Percentiles rank a stretch among this genome's conserved stretches.
Evolutionary conservation across 306 rosid species (phyloP).

Genomic region (Cyclanthera cordifolia): DNA sequence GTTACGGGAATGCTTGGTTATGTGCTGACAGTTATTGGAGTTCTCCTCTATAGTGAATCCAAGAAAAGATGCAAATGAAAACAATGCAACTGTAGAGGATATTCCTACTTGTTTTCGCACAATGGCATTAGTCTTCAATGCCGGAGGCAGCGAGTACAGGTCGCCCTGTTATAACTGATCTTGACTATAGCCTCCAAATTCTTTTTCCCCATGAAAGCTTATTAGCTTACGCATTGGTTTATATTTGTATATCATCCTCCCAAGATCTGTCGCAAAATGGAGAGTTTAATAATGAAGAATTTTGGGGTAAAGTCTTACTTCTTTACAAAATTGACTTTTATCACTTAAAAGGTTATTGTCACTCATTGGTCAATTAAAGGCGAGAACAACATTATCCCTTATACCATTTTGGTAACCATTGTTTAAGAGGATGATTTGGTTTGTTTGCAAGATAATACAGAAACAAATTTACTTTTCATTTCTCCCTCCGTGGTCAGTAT

Average conservation of each 20-base stretch:
- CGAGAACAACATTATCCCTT: no score
- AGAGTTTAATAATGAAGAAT: slow-evolving; percentile 45
- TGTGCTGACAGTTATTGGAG: slow-evolving; percentile 82
- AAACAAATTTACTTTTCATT: not conserved
- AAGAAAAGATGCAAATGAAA: slow-evolving; percentile 93
- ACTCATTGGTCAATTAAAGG: slow-evolving; percentile 5
- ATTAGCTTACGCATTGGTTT: slow-evolving; percentile 22
- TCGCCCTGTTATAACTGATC: slow-evolving; percentile 19
- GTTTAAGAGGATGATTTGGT: not conserved
- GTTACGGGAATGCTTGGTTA: slow-evolving; percentile 98
- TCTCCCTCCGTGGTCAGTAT: slow-evolving; percentile 1
- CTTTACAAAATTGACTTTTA: not conserved
- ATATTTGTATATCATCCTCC: slow-evolving; percentile 50
- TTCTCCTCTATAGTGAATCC: slow-evolving; percentile 88
- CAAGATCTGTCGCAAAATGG: slow-evolving; percentile 49
- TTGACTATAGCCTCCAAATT: slow-evolving; percentile 13
- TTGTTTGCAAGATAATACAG: slow-evolving; percentile 1
- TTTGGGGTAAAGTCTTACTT: slow-evolving; percentile 40
- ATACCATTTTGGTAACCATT: no score
- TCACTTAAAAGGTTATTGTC: not conserved
- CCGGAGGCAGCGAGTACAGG: not conserved
- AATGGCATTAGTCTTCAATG: slow-evolving; percentile 1
- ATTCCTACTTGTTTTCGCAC: slow-evolving; percentile 19
- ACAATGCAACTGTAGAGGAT: slow-evolving; percentile 19
- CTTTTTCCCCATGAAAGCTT: slow-evolving; percentile 29